Evolutionary conservation across 2,329 filamentous ascomycete species (phyloP), one percentile per base, ranked within the genome.

Genomic region (Colletotrichum sp.): DNA sequence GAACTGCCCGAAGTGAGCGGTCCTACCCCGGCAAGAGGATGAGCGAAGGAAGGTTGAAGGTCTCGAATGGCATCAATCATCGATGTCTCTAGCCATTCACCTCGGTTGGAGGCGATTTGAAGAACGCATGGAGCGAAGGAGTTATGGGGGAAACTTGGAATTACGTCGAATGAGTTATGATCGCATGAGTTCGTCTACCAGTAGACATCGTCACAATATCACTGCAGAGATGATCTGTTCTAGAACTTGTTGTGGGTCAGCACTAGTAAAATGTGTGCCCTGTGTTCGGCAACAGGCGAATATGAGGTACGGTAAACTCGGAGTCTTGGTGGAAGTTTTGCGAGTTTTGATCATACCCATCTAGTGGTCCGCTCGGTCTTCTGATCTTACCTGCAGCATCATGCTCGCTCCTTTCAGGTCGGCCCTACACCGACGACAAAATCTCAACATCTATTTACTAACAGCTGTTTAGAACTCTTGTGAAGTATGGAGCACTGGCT

Each of bases 401-500:
- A n/a, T 48, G 9, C 38, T 1, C 1, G 9, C 18, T 48, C 18
- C 3, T 43, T 12, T n/a, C 18, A 0, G 38, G 18, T 43, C 9
- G 38, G 5, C 4, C 5, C 38, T 48, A n/a, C 38, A n/a, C 12
- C 38, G 2, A 43, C 38, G 9, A 43, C 9, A 3, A 4, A 48
- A n/a, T 48, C 18, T 21, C 38, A 48, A n/a, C 9, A 7, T 0
- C n/a, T n/a, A 12, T n/a, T 48, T 48, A n/a, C 38, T 48, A 4
- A n/a, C 3, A 0, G 9, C 0, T 0, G 18, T 21, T 21, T n/a
- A n/a, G 38, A 21, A n/a, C 10, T 48, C 0, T n/a, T 48, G 18
- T 5, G 38, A n/a, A 48, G 9, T 12, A 0, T 0, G 9, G 12
- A 18, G 38, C 9, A 48, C 0, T 21, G 5, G 18, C 38, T 48